phyloP scores from a whole-genome alignment of 2,329 filamentous ascomycete genomes.

The Trichoderma arundinaceum region DNA sequence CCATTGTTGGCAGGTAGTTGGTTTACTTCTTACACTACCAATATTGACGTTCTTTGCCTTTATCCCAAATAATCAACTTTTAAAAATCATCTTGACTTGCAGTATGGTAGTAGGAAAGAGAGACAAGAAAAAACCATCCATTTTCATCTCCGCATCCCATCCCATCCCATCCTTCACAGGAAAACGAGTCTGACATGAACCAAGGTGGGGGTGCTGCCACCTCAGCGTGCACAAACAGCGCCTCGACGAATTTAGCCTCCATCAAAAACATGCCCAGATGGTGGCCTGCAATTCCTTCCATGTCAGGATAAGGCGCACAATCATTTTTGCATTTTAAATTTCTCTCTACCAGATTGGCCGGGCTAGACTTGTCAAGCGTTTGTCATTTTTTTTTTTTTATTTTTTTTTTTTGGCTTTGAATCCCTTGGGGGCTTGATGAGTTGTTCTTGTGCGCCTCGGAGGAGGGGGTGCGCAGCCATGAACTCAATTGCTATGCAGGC shows the following conservation, averaged over 20 bases:
- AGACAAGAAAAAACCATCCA: not conserved
- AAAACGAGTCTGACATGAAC: not conserved
- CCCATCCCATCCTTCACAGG: not conserved
- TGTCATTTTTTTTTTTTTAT: not conserved
- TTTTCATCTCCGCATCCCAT: too few relatives aligned
- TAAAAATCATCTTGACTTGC: too few relatives aligned
- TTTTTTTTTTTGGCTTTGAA: not conserved
- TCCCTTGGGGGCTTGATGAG: conserved; percentile 12
- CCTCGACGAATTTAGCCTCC: not conserved
- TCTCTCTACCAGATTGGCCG: not conserved
- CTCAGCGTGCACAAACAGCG: conserved; percentile 24
- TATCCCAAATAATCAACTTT: too few relatives aligned
- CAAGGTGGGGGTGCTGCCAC: conserved; percentile 22
- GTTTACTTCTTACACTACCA: too few relatives aligned
- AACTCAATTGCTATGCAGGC: conserved; percentile 8
- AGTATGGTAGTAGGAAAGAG: too few relatives aligned
- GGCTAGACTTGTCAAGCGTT: too few relatives aligned
- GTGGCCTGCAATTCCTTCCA: not conserved
- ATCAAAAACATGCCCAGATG: not conserved
- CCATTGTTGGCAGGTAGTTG: too few relatives aligned
- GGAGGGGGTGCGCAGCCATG: not conserved
- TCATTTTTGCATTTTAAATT: not conserved
- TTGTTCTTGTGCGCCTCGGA: conserved; percentile 6
- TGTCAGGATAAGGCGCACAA: not conserved
- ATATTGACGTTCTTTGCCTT: too few relatives aligned